Percentiles rank a stretch among this genome's conserved stretches.
phyloP scores from a whole-genome alignment of 2,329 filamentous ascomycete genomes.

The Colletotrichum cereale region DNA sequence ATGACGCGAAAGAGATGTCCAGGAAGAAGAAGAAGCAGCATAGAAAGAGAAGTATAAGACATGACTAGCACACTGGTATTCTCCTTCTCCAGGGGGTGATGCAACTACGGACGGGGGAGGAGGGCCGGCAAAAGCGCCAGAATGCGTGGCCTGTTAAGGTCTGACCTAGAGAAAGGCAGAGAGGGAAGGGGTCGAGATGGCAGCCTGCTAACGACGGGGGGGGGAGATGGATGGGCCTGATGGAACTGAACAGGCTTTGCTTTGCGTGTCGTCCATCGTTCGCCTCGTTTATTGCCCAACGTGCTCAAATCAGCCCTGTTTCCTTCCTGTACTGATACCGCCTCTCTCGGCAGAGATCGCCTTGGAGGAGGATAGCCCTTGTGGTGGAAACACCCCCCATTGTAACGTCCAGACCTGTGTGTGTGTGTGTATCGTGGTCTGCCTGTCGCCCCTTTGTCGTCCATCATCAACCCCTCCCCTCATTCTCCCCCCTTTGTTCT shows the following conservation, averaged over 20 bases:
- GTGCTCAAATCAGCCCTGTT: not conserved
- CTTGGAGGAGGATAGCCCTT: not conserved
- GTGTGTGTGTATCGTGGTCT: not conserved
- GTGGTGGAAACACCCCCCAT: not conserved
- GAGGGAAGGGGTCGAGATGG: not conserved
- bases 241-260: not conserved
- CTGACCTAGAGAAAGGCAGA: not conserved
- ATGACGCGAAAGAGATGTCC: not conserved
- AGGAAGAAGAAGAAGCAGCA: not conserved
- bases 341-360: not conserved
- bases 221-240: not conserved
- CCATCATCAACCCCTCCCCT: not conserved
- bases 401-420: not conserved
- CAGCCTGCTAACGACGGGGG: not conserved
- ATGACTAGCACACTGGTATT: not conserved
- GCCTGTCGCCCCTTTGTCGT: not conserved
- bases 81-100: not conserved
- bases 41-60: too few species aligned
- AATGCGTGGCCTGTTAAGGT: conserved; percentile 11
- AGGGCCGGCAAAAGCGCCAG: conserved; percentile 3
- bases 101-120: not conserved
- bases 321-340: not conserved
- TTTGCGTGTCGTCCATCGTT: not conserved
- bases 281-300: not conserved
- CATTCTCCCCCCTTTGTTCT: not conserved